Percentiles rank a stretch among this genome's conserved stretches.
These are phyloP conservation scores for Wickerhamiella vanderwaltii DNA, from an alignment of 805 yeast genomes.

Conservation along the genomic window DNA sequence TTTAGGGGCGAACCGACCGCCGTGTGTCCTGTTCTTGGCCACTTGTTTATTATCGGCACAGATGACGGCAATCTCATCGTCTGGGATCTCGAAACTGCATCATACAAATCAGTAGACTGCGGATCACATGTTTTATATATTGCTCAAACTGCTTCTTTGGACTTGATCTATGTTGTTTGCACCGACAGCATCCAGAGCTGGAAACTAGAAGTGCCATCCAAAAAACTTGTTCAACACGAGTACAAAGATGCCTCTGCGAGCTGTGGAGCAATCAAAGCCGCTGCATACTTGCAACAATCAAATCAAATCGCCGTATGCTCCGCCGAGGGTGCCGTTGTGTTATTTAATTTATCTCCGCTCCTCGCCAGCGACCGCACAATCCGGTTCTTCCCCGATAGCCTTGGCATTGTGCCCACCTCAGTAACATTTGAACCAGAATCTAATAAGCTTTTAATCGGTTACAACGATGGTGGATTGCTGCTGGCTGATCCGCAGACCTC, in stretches of 20 bases:
- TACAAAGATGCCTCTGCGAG: neutral
- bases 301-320: constrained; percentile 1
- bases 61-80: constrained; percentile 16
- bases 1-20: constrained; percentile 16
- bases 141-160: neutral
- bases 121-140: neutral
- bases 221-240: too few relatives aligned
- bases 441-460: constrained; percentile 7
- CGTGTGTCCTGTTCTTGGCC: constrained; percentile 8
- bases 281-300: neutral
- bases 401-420: constrained; percentile 5
- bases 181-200: neutral
- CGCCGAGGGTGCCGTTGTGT: neutral
- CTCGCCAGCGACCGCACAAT: neutral
- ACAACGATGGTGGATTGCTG: constrained; percentile 11
- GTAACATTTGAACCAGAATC: neutral
- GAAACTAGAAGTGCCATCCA: neutral
- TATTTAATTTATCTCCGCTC: neutral
- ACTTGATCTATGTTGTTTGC: neutral
- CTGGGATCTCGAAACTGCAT: constrained; percentile 13
- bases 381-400: neutral
- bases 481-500: constrained; percentile 15
- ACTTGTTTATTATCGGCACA: constrained; percentile 17
- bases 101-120: neutral
- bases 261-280: neutral